Percentiles rank a stretch among this genome's conserved stretches.
phyloP scores from a whole-genome alignment of 495 filamentous ascomycete genomes.

The Neurospora sp. region DNA sequence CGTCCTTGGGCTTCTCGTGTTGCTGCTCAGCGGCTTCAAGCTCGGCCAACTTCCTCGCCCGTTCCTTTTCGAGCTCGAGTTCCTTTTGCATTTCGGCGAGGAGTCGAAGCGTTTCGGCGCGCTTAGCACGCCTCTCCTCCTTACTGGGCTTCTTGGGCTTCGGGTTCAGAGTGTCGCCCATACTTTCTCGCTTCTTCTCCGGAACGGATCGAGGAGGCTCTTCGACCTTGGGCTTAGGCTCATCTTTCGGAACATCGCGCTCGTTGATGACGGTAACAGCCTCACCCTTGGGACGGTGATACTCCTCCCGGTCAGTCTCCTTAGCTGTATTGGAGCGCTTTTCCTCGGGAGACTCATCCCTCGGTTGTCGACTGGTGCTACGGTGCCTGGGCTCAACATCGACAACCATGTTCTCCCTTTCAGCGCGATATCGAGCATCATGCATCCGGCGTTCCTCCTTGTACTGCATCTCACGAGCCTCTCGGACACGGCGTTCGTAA shows the following conservation, averaged over 20 bases:
- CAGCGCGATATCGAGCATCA: constrained; percentile 14
- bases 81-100: constrained; percentile 19
- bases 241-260: constrained; percentile 22
- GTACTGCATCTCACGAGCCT: constrained; percentile 17
- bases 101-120: constrained; percentile 16
- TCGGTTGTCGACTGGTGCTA: not conserved
- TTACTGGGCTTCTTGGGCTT: constrained; percentile 12
- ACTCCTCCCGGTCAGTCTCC: constrained; percentile 15
- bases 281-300: constrained; percentile 12
- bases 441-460: constrained; percentile 11
- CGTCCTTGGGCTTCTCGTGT: not conserved
- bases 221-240: constrained; percentile 10
- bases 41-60: constrained; percentile 8
- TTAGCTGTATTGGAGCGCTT: constrained; percentile 11
- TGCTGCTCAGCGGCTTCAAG: constrained; percentile 1
- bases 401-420: constrained; percentile 4
- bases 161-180: constrained; percentile 4
- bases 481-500: constrained; percentile 16
- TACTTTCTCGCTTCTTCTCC: constrained; percentile 10
- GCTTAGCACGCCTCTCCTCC: constrained; percentile 14
- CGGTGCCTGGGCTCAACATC: constrained; percentile 1
- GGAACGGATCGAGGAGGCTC: not conserved
- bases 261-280: constrained; percentile 14
- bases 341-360: constrained; percentile 12
- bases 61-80: constrained; percentile 19